Percentiles rank a stretch among this genome's conserved stretches.
These are phyloP conservation scores for Hypoxylon sp. DNA, from an alignment of 2,329 filamentous ascomycete genomes.

Conservation along the genomic window DNA sequence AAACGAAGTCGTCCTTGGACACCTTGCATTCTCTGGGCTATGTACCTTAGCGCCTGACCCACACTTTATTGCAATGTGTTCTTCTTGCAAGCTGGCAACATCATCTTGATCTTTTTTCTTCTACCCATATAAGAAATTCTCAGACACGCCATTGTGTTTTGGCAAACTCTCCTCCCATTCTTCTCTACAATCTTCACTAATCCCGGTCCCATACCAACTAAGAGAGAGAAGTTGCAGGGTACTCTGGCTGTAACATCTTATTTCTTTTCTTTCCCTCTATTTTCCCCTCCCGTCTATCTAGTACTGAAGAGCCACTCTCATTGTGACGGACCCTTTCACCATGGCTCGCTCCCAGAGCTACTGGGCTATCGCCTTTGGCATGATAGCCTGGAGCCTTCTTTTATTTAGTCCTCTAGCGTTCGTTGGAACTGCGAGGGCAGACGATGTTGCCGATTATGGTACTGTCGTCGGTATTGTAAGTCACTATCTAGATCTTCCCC, in stretches of 20 bases:
- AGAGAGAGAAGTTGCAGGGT: conserved; percentile 46
- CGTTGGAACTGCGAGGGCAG: conserved; percentile 80
- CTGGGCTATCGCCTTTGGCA: conserved; percentile 85
- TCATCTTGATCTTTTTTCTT: conserved; percentile 46
- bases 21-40: conserved; percentile 16
- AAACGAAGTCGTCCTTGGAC: conserved; percentile 6
- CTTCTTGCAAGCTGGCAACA: conserved; percentile 56
- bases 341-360: conserved; percentile 75
- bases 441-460: conserved; percentile 84
- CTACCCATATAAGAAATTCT: conserved; percentile 53
- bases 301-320: conserved; percentile 13
- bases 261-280: conserved; percentile 32
- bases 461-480: conserved; percentile 92
- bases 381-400: conserved; percentile 91
- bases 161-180: conserved; percentile 38
- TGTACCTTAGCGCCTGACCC: conserved; percentile 35
- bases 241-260: conserved; percentile 44
- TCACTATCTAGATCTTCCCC: conserved; percentile 41
- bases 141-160: conserved; percentile 38
- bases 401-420: conserved; percentile 91
- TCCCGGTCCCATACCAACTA: conserved; percentile 30
- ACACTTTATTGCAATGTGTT: conserved; percentile 55
- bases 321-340: conserved; percentile 42
- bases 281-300: conserved; percentile 21
- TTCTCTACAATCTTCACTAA: conserved; percentile 35